These are phyloP conservation scores for Wickerhamomyces canadensis DNA, from an alignment of 805 yeast genomes.

Conservation along the genomic window DNA sequence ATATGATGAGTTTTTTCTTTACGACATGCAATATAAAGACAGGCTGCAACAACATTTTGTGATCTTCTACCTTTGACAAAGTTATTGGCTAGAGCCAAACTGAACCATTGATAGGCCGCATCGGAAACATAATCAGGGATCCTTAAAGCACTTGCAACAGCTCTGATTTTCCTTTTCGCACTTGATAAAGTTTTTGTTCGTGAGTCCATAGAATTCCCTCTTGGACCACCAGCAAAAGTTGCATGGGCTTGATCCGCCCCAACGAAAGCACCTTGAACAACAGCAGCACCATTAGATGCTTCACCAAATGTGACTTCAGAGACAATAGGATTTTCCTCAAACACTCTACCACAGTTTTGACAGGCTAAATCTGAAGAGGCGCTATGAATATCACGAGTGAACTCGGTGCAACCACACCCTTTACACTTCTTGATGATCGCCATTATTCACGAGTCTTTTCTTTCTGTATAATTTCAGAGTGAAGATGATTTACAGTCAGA, in stretches of 20 bases:
- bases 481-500: too few relatives aligned
- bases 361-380: slow-evolving; percentile 79
- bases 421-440: slow-evolving; percentile 28
- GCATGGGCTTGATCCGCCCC: slow-evolving; percentile 83
- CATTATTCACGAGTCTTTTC: slow-evolving; percentile 1
- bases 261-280: slow-evolving; percentile 91
- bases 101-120: slow-evolving; percentile 86
- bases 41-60: slow-evolving; percentile 92
- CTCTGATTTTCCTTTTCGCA: slow-evolving; percentile 72
- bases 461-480: too few relatives aligned
- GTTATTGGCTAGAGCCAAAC: slow-evolving; percentile 76
- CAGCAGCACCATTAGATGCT: slow-evolving; percentile 87
- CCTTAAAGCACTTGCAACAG: slow-evolving; percentile 69
- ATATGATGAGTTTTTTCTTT: slow-evolving; percentile 87
- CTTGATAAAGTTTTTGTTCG: slow-evolving; percentile 85
- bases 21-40: slow-evolving; percentile 92
- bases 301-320: slow-evolving; percentile 95
- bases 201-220: slow-evolving; percentile 72
- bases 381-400: slow-evolving; percentile 45
- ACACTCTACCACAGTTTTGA: slow-evolving; percentile 76
- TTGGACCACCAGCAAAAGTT: slow-evolving; percentile 55
- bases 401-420: slow-evolving; percentile 48
- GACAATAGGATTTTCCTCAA: slow-evolving; percentile 90
- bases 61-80: slow-evolving; percentile 97
- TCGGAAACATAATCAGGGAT: slow-evolving; percentile 85